Evolutionary conservation across 2,329 filamentous ascomycete genomes (phyloP).

Genomic region (Colletotrichum acutatum): DNA sequence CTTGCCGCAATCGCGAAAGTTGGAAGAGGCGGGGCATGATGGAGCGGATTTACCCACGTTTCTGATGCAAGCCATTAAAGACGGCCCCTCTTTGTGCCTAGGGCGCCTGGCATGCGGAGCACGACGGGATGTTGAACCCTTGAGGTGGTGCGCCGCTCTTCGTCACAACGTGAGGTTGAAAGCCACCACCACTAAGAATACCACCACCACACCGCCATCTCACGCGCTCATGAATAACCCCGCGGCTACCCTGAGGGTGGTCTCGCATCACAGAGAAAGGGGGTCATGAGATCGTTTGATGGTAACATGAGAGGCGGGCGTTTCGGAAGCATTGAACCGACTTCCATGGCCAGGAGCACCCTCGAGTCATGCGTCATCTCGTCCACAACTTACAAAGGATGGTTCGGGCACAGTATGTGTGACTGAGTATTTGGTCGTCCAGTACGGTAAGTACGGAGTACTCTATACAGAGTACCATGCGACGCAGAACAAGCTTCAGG

Average conservation of each 20-base stretch:
- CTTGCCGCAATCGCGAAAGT: slow-evolving; percentile 7
- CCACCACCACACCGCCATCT: not conserved
- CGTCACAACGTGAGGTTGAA: slow-evolving; percentile 11
- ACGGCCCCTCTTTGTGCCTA: slow-evolving; percentile 14
- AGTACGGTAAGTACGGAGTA: not conserved
- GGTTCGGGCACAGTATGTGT: not conserved
- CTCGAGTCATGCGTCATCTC: slow-evolving; percentile 25
- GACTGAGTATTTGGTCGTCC: not conserved
- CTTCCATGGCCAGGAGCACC: slow-evolving; percentile 4
- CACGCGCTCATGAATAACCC: not conserved
- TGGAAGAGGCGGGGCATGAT: slow-evolving; percentile 13
- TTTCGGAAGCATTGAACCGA: slow-evolving; percentile 11
- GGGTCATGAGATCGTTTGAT: slow-evolving; percentile 12
- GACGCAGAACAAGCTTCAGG: slow-evolving; percentile 21
- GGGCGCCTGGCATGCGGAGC: slow-evolving; percentile 4
- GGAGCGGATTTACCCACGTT: slow-evolving; percentile 28
- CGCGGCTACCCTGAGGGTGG: slow-evolving; percentile 4
- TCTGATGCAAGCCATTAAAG: slow-evolving; percentile 35
- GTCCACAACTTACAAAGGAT: not conserved
- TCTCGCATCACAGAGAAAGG: not conserved
- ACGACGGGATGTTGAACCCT: not conserved
- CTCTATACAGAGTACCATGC: not conserved
- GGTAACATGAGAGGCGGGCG: not conserved
- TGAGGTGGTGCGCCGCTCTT: not conserved
- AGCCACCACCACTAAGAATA: not conserved